A percentile compares a stretch with the other conserved stretches of the same genome.
phyloP scores from a whole-genome alignment of 305 asterid genomes.

The Lippia alba region DNA sequence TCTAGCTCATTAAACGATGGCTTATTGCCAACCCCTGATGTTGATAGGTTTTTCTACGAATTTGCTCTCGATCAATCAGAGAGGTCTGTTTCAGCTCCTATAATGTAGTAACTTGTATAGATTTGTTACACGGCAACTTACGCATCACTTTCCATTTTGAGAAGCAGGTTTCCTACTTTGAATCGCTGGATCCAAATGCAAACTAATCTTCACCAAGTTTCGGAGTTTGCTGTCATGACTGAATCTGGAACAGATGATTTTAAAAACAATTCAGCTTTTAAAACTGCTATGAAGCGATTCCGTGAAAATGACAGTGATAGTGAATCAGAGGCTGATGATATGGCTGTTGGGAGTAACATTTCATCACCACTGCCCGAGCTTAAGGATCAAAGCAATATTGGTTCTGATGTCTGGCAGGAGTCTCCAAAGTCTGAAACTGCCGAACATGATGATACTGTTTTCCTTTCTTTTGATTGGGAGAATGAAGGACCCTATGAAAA shows the following conservation, averaged over 20 bases:
- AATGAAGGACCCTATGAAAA: conserved; percentile 92
- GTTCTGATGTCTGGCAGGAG: conserved; percentile 70
- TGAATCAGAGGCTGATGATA: conserved; percentile 91
- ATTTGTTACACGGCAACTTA: conserved; percentile 35
- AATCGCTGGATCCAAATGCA: conserved; percentile 99
- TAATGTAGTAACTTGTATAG: conserved; percentile 32
- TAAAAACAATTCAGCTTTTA: conserved; percentile 56
- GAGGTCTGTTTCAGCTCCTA: conserved; percentile 63
- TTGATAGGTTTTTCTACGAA: conserved; percentile 85
- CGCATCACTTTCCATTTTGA: conserved; percentile 34
- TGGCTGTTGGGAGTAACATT: conserved; percentile 54
- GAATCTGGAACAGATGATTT: conserved; percentile 59
- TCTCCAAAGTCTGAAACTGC: conserved; percentile 62
- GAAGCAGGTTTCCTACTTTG: conserved; percentile 90
- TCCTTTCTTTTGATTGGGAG: conserved; percentile 95
- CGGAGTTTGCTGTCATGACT: conserved; percentile 88
- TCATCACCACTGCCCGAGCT: conserved; percentile 56
- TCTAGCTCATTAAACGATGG: conserved; percentile 74
- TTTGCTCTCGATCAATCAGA: conserved; percentile 97
- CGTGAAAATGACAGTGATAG: conserved; percentile 89
- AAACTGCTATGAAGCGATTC: conserved; percentile 71
- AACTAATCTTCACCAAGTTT: conserved; percentile 94
- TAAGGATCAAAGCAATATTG: conserved; percentile 52
- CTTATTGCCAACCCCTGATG: conserved; percentile 66
- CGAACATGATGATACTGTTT: conserved; percentile 64